Conservation (phyloP, 164 flowering plant genomes). For the Paratinospora sagittata region DNA sequence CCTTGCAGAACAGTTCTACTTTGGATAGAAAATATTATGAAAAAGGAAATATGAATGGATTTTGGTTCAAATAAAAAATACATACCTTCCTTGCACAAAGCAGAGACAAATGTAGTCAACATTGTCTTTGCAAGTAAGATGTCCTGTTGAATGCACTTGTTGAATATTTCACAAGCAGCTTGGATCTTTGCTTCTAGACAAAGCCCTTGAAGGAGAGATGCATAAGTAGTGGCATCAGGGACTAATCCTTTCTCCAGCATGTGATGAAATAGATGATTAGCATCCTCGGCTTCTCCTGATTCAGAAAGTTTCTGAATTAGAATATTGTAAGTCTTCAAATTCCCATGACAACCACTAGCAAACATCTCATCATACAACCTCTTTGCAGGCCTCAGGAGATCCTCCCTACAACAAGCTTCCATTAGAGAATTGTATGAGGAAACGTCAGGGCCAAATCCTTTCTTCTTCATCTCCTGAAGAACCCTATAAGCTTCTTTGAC, state of each 20-base stretch:
- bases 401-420: conserved; percentile 90
- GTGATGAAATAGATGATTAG: conserved; percentile 48
- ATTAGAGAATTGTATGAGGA: conserved; percentile 59
- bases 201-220: conserved; percentile 57
- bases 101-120: conserved; percentile 36
- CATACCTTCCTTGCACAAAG: conserved; percentile 65
- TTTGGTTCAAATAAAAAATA: background rate
- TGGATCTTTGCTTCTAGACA: conserved; percentile 52
- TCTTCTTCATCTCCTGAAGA: conserved; percentile 78
- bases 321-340: conserved; percentile 59
- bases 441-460: conserved; percentile 60
- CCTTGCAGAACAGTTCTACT: too few relatives aligned
- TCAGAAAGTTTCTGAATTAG: conserved; percentile 67
- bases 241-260: conserved; percentile 60
- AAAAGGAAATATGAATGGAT: background rate
- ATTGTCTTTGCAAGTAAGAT: conserved; percentile 30
- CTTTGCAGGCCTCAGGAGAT: conserved; percentile 79
- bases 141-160: conserved; percentile 48
- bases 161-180: conserved; percentile 47
- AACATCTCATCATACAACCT: conserved; percentile 98
- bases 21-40: background rate
- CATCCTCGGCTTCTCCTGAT: conserved; percentile 55
- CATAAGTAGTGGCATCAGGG: conserved; percentile 54
- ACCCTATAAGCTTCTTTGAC: conserved; percentile 69
- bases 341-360: conserved; percentile 55